These are phyloP conservation scores for Magnolia sinica DNA, from an alignment of 164 flowering plant genomes.

Conservation along the genomic window DNA sequence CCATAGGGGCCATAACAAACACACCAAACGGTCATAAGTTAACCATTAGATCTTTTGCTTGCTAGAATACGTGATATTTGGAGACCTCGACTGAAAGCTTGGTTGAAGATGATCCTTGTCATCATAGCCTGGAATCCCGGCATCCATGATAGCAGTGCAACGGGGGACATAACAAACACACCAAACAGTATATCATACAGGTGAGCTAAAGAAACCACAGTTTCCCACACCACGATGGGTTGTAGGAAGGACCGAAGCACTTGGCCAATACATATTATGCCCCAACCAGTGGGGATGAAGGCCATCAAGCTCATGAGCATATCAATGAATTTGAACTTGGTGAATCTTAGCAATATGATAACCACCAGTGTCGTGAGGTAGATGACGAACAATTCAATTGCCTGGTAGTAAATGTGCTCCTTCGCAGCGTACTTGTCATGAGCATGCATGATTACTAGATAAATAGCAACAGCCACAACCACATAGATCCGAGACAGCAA, in stretches of 20 bases:
- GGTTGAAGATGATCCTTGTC: slow-evolving; percentile 87
- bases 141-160: slow-evolving; percentile 87
- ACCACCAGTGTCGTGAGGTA: slow-evolving; percentile 44
- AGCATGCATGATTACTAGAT: too few species aligned
- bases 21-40: not conserved
- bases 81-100: slow-evolving; percentile 92
- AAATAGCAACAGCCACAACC: too few species aligned
- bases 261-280: slow-evolving; percentile 70
- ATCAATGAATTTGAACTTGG: slow-evolving; percentile 48
- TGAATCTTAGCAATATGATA: slow-evolving; percentile 51
- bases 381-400: slow-evolving; percentile 62
- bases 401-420: too few species aligned
- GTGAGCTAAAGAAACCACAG: slow-evolving; percentile 78
- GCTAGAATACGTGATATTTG: slow-evolving; percentile 77
- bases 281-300: slow-evolving; percentile 96
- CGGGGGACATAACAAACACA: slow-evolving; percentile 73
- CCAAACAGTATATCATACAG: slow-evolving; percentile 77
- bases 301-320: slow-evolving; percentile 66
- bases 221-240: slow-evolving; percentile 73
- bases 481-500: too few species aligned
- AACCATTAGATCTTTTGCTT: slow-evolving; percentile 50
- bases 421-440: too few species aligned
- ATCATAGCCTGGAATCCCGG: slow-evolving; percentile 95
- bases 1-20: too few species aligned
- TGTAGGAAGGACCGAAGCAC: slow-evolving; percentile 76